A percentile compares a stretch with the other conserved stretches of the same genome.
Evolutionary conservation across 140 eudicot species (phyloP).

Genomic region (Bidens hawaiensis): DNA sequence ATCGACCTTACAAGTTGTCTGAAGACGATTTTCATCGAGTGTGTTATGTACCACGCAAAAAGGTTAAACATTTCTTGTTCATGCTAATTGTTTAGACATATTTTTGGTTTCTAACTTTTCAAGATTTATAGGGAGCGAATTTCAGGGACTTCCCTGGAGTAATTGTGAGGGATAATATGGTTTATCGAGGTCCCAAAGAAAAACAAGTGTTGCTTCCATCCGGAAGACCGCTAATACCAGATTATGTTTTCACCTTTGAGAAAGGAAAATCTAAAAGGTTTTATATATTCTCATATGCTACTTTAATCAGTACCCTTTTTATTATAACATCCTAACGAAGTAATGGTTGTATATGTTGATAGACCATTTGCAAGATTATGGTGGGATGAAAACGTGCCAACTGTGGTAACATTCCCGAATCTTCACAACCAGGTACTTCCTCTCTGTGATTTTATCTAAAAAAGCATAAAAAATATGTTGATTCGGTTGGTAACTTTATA

Average conservation of each 20-base stretch:
- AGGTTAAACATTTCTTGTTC: conserved; percentile 39
- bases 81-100: neutral
- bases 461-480: conserved; percentile 1
- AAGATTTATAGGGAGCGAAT: conserved; percentile 61
- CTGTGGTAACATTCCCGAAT: conserved; percentile 70
- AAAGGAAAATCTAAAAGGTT: conserved; percentile 84
- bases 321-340: neutral
- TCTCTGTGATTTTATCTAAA: neutral
- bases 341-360: conserved; percentile 12
- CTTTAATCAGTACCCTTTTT: neutral
- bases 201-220: conserved; percentile 64
- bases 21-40: conserved; percentile 64
- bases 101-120: conserved; percentile 11
- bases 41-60: conserved; percentile 62
- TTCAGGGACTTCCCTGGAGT: conserved; percentile 87
- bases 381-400: conserved; percentile 96
- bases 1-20: conserved; percentile 53
- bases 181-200: conserved; percentile 45
- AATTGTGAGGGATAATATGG: conserved; percentile 60
- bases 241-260: conserved; percentile 62
- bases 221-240: conserved; percentile 73
- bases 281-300: conserved; percentile 4
- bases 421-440: conserved; percentile 48
- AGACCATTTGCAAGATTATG: conserved; percentile 90
- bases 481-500: conserved; percentile 10